phyloP scores from a whole-genome alignment of 768 basidiomycete genomes.

The Cyclocybe aegerita region DNA sequence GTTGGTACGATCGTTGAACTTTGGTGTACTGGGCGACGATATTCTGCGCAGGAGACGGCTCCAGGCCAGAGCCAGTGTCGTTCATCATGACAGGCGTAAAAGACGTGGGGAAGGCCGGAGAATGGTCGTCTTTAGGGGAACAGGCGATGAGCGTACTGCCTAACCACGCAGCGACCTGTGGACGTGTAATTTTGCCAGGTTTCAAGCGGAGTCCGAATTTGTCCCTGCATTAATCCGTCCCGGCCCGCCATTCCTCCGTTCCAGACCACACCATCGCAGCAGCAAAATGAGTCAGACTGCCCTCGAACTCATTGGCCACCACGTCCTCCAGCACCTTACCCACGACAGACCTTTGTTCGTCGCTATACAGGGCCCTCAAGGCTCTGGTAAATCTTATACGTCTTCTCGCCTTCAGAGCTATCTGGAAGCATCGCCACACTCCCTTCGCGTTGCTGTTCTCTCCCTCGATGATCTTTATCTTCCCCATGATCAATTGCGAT shows the following conservation, averaged over 20 bases:
- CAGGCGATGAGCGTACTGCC: constrained; percentile 17
- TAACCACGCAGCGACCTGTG: constrained; percentile 8
- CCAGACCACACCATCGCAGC: background rate
- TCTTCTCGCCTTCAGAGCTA: constrained; percentile 51
- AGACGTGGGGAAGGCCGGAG: constrained; percentile 7
- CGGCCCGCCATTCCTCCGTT: background rate
- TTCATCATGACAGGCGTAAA: constrained; percentile 49
- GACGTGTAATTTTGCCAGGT: constrained; percentile 22
- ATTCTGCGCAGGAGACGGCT: constrained; percentile 49
- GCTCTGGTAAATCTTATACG: constrained; percentile 88
- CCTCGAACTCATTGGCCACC: constrained; percentile 30
- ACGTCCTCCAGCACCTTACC: constrained; percentile 28
- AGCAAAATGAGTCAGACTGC: constrained; percentile 22
- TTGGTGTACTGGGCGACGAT: constrained; percentile 47
- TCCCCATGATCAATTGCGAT: constrained; percentile 57
- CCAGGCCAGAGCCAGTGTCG: constrained; percentile 43
- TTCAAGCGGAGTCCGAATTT: constrained; percentile 30
- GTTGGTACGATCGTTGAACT: constrained; percentile 79
- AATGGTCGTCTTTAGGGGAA: constrained; percentile 10
- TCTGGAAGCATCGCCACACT: constrained; percentile 43
- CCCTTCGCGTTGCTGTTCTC: constrained; percentile 58
- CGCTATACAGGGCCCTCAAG: constrained; percentile 91
- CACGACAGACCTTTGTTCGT: constrained; percentile 66
- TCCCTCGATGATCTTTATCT: constrained; percentile 90
- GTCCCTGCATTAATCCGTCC: background rate